Evolutionary conservation across 371 early-diverging fungal species (phyloP), one percentile per base, ranked within the genome.

Genomic region (Choanephora cucurbitarum): DNA sequence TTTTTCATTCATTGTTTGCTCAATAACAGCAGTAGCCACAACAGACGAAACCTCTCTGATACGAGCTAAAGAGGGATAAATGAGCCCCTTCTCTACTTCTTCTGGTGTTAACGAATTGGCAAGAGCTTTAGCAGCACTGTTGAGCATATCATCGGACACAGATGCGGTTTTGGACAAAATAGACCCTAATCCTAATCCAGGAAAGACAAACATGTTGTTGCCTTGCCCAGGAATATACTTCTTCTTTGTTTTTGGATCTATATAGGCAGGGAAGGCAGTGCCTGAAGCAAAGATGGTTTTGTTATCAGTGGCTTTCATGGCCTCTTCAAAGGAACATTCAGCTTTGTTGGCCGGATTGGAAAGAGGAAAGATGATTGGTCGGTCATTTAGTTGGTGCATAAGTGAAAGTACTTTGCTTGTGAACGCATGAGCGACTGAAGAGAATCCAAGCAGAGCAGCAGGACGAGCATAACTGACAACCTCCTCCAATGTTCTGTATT

Each of bases 341-440:
- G 95, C 92, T 69, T 92, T 86, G 52, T 81, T 85, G 52, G 77
- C 70, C 11, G 96, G 96, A 66, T 96, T 96, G 14, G 95, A 94
- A 52, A 96, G 84, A 6, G 96, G 96, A 81, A 96, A 94, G 42
- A 96, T 82, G 61, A 95, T 92, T 8, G 96, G 96, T 15, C 82
- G 82, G 33, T 86, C 55, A 70, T 94, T 95, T 50, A 88, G 57
- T 41, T 78, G 66, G 49, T 81, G 84, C 88, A 95, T 91, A 23
- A 82, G 79, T 22, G 62, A 48, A 50, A 94, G 68, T 3, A 88
- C 79, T 5, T 81, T 60, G 52, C 77, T 73, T 44, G 69, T 82
- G 71, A 95, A 95, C 14, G 89, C 87, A 48, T 86, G 84, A 42
- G 85, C 73, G 44, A 84, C 75, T 8, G 92, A 88, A 17, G 87